A percentile compares a stretch with the other conserved stretches of the same genome.
Evolutionary conservation across 139 green algal species (phyloP).

Genomic region (Chlorella vulgaris): DNA sequence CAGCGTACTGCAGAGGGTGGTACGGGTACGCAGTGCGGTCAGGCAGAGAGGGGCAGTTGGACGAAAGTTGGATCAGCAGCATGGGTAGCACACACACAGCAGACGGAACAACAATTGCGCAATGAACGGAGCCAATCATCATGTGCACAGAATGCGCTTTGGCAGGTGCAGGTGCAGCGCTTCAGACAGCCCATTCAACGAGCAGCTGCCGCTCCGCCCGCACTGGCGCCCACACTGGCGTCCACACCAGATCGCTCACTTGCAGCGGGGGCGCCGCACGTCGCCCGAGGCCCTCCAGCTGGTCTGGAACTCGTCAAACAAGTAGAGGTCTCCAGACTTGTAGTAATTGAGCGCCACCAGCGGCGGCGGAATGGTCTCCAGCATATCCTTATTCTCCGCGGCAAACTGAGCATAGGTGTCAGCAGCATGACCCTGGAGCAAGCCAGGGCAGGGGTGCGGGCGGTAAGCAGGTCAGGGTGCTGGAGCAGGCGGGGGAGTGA

Average conservation of each 20-base stretch:
- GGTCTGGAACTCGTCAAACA: constrained; percentile 81
- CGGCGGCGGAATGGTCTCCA: constrained; percentile 86
- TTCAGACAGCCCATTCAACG: no score
- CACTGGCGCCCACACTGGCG: no score
- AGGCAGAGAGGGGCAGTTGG: no score
- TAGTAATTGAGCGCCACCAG: constrained; percentile 94
- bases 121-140: no score
- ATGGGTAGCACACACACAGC: no score
- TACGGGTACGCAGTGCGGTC: background rate
- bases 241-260: constrained; percentile 33
- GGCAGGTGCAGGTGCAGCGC: no score
- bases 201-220: no score
- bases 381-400: constrained; percentile 71
- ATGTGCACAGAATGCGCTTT: no score
- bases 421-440: constrained; percentile 76
- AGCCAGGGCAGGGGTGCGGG: background rate
- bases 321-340: constrained; percentile 56
- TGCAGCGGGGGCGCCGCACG: constrained; percentile 51
- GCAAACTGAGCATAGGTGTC: constrained; percentile 90
- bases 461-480: background rate
- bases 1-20: constrained; percentile 54
- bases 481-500: background rate
- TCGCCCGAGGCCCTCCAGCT: constrained; percentile 23
- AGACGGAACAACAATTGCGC: no score
- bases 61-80: no score